These are phyloP conservation scores for Kodamaea kakaduensis DNA, from an alignment of 805 yeast species.

Conservation along the genomic window DNA sequence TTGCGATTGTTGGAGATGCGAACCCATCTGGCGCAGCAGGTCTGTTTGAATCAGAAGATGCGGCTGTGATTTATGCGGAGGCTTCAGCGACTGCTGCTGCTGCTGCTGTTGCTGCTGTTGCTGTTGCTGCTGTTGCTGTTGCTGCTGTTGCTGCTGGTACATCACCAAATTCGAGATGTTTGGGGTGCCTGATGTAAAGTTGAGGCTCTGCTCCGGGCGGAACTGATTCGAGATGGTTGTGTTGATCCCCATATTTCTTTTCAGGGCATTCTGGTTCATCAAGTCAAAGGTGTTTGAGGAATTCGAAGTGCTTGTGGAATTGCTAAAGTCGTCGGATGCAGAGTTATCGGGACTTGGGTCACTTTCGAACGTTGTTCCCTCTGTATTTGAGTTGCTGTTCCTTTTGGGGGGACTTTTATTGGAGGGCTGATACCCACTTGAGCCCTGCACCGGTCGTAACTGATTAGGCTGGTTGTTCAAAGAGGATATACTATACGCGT, in stretches of 20 bases:
- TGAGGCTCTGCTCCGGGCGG: constrained; percentile 25
- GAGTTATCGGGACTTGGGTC: constrained; percentile 10
- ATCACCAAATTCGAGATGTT: constrained; percentile 12
- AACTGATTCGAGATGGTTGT: constrained; percentile 19
- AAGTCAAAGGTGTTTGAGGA: constrained; percentile 9
- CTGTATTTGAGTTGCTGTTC: background rate
- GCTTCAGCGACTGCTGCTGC: constrained; percentile 7
- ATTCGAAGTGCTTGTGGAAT: constrained; percentile 8
- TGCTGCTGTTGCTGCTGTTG: constrained; percentile 16
- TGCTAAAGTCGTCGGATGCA: constrained; percentile 8
- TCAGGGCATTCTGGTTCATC: constrained; percentile 7
- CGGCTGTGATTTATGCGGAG: constrained; percentile 2
- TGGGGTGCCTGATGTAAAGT: constrained; percentile 18
- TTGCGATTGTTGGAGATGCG: constrained; percentile 22
- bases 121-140: constrained; percentile 16
- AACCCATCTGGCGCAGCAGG: constrained; percentile 14
- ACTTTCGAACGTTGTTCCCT: constrained; percentile 4
- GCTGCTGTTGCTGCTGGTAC: constrained; percentile 13
- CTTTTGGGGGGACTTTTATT: background rate
- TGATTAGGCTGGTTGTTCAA: no score
- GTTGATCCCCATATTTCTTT: background rate
- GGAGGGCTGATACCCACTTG: background rate
- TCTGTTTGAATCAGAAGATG: constrained; percentile 1
- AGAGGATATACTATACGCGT: no score
- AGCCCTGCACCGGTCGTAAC: background rate